Evolutionary conservation across 2,329 filamentous ascomycete species (phyloP).

Genomic region (Xylariaceae sp.): DNA sequence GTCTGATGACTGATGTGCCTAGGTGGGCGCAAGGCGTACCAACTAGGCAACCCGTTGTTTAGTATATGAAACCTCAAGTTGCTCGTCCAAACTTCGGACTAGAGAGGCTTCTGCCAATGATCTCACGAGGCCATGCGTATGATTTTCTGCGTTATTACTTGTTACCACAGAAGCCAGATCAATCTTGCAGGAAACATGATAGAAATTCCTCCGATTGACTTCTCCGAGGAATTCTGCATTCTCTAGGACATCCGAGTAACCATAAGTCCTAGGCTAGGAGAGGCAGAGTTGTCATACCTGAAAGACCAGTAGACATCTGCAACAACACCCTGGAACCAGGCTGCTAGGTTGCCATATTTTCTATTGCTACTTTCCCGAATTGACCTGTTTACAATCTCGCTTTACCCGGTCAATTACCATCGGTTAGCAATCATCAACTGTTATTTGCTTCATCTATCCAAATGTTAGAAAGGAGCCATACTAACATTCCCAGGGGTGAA

Average conservation of each 20-base stretch:
- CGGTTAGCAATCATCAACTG: too few species aligned
- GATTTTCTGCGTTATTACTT: neutral
- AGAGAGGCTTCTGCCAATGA: too few species aligned
- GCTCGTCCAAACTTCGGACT: too few species aligned
- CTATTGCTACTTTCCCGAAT: neutral
- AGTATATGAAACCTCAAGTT: too few species aligned
- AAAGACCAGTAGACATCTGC: neutral
- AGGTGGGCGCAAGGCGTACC: too few species aligned
- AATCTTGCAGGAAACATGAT: slow-evolving; percentile 4
- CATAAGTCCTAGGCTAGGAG: too few species aligned
- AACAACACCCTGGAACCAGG: neutral
- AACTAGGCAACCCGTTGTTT: too few species aligned
- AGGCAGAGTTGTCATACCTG: too few species aligned
- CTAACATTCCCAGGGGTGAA: neutral
- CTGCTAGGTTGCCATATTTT: too few species aligned
- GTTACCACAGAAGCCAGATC: neutral
- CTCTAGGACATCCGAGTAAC: slow-evolving; percentile 1
- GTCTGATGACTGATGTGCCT: too few species aligned
- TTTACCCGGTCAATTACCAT: neutral
- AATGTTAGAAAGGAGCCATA: neutral
- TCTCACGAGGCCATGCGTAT: neutral
- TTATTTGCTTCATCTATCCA: neutral
- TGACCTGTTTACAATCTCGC: neutral
- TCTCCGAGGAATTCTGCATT: slow-evolving; percentile 13
- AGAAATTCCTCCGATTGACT: slow-evolving; percentile 10